A percentile compares a stretch with the other conserved stretches of the same genome.
These are phyloP conservation scores for Monilinia polystroma DNA, from an alignment of 2,329 filamentous ascomycete species.

Conservation along the genomic window DNA sequence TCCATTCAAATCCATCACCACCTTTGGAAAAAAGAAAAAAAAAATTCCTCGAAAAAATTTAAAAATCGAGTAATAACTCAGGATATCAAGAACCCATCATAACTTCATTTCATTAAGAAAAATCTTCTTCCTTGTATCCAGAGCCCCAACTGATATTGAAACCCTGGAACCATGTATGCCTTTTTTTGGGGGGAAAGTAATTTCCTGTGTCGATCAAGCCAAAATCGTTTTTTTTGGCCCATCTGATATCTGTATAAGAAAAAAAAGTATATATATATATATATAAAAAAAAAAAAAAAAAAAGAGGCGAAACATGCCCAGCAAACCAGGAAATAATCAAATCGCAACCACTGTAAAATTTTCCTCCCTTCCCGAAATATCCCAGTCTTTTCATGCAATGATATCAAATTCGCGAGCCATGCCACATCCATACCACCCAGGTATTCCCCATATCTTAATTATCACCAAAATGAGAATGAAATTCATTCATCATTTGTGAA, in stretches of 20 bases:
- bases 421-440: conserved; percentile 14
- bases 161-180: conserved; percentile 16
- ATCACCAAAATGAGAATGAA: conserved; percentile 3
- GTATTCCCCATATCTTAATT: conserved; percentile 4
- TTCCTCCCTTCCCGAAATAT: conserved; percentile 4
- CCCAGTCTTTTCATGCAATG: conserved; percentile 19
- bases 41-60: background rate
- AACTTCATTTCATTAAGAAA: conserved; percentile 21
- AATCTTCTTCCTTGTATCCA: conserved; percentile 18
- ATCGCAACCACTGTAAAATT: conserved; percentile 1
- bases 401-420: conserved; percentile 20
- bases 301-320: background rate
- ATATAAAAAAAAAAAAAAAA: no score
- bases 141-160: conserved; percentile 21
- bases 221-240: background rate
- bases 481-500: conserved; percentile 14
- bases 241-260: background rate
- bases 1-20: conserved; percentile 7
- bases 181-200: conserved; percentile 16
- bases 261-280: no score
- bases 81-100: conserved; percentile 24
- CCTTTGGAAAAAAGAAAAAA: background rate
- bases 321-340: conserved; percentile 4
- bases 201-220: background rate
- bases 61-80: conserved; percentile 17